Evolutionary conservation across 306 rosid genomes (phyloP), one percentile per base, ranked within the genome.

Genomic region (Urtica urens): DNA sequence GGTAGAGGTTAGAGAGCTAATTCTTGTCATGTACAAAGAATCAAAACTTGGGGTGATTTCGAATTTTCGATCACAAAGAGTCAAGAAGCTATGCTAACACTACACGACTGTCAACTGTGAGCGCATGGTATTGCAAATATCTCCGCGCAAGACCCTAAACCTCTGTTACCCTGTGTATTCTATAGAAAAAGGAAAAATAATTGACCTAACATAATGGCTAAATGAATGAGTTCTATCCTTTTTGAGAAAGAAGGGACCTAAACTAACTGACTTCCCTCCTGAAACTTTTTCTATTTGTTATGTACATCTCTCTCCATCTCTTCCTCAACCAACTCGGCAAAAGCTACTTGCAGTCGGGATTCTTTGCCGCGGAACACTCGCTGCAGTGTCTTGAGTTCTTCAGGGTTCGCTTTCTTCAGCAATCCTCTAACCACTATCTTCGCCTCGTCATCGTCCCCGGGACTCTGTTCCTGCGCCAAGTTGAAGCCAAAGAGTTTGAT

Each of bases 311-410:
- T 67, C 67, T 23, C 70, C 51, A 72, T 61, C 76, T 77, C 83
- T 43, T 76, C 82, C 44, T 74, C 81, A 14, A 79, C 74, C 70
- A 79, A 42, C 27, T 53, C 43, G 46, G 66, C 14, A 42, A 73
- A 74, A 31, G 67, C 61, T 60, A 40, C 50, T 66, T 70, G 72
- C 74, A 75, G 63, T 62, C 75, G 58, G 10, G 59, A 45, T 58
- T 42, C 51, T 40, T 75, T 77, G 19, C 67, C 59, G 78, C 58
- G 42, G 50, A 79, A 55, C 50, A 79, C 54, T 53, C 67, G 70
- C 21, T 23, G 75, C 71, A 71, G 27, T 54, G 72, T 60, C 55
- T 53, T 62, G 10, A 82, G 66, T 79, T 87, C 96, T 19, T 65
- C 70, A 0, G 72, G 59, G 57, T 64, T 78, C 7, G 85, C 82